These are phyloP conservation scores for Trapa incisa DNA, from an alignment of 345 rosid genomes.

Conservation along the genomic window DNA sequence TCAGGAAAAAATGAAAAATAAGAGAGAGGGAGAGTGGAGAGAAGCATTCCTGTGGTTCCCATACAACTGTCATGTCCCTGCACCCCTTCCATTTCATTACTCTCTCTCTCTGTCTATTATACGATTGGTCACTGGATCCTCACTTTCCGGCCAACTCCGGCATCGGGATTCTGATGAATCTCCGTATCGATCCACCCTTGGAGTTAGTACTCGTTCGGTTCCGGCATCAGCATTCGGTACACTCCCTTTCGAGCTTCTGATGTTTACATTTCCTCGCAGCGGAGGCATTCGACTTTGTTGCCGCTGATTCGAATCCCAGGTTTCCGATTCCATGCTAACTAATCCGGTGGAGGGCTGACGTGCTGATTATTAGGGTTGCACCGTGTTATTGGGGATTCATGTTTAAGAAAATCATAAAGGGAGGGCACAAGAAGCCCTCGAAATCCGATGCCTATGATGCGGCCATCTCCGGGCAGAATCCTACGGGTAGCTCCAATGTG, in stretches of 20 bases:
- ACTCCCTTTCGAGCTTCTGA: background rate
- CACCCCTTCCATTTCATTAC: background rate
- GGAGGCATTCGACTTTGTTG: background rate
- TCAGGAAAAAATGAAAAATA: too few species aligned
- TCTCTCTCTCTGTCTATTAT: background rate
- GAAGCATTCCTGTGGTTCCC: too few species aligned
- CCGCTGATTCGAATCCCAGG: background rate
- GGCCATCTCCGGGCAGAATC: slow-evolving; percentile 26
- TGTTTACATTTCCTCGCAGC: background rate
- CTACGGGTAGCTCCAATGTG: slow-evolving; percentile 25
- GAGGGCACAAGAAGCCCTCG: slow-evolving; percentile 59
- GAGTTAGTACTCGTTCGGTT: background rate
- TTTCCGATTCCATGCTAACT: background rate
- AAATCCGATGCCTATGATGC: slow-evolving; percentile 42
- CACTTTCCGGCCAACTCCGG: slow-evolving; percentile 3
- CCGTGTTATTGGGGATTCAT: background rate
- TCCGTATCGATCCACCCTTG: background rate
- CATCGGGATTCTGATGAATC: background rate
- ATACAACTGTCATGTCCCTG: too few species aligned
- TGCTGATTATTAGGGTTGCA: too few species aligned
- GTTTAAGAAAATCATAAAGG: slow-evolving; percentile 82
- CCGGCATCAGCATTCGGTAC: background rate
- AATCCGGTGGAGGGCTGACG: too few species aligned
- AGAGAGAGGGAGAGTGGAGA: too few species aligned
- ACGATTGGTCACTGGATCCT: slow-evolving; percentile 4